These are phyloP conservation scores for Massariosphaeria phaeospora DNA, from an alignment of 495 filamentous ascomycete species.

Conservation along the genomic window DNA sequence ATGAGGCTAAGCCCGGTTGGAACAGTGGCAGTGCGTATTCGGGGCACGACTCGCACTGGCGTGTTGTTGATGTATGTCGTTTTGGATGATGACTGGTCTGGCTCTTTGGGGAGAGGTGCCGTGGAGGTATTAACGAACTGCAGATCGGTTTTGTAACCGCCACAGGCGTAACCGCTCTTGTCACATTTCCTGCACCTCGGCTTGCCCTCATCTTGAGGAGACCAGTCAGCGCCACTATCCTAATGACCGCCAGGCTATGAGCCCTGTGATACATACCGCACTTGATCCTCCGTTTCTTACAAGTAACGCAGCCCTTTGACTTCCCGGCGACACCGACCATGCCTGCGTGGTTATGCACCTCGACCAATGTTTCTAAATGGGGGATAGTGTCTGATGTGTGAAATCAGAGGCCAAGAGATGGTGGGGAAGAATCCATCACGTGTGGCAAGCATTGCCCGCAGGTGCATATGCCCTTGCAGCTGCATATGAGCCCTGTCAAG, in stretches of 20 bases:
- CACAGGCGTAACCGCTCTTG: slow-evolving; percentile 21
- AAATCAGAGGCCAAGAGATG: background rate
- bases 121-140: slow-evolving; percentile 19
- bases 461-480: too few species aligned
- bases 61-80: background rate
- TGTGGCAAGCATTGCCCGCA: too few species aligned
- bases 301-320: slow-evolving; percentile 24
- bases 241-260: background rate
- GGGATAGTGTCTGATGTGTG: background rate
- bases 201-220: slow-evolving; percentile 15
- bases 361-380: slow-evolving; percentile 2
- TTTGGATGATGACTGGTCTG: background rate
- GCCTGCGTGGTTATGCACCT: slow-evolving; percentile 1
- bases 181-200: slow-evolving; percentile 24
- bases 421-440: background rate
- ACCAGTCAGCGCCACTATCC: background rate
- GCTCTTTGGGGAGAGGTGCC: background rate
- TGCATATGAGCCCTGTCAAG: too few species aligned
- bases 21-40: slow-evolving; percentile 8
- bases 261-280: slow-evolving; percentile 13
- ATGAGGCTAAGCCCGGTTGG: slow-evolving; percentile 15
- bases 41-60: slow-evolving; percentile 10
- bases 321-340: slow-evolving; percentile 27
- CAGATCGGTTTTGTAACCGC: slow-evolving; percentile 8
- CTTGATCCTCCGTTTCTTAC: slow-evolving; percentile 23